Evolutionary conservation across 306 rosid species (phyloP), one percentile per base, ranked within the genome.

Genomic region (Dryas drummondii): DNA sequence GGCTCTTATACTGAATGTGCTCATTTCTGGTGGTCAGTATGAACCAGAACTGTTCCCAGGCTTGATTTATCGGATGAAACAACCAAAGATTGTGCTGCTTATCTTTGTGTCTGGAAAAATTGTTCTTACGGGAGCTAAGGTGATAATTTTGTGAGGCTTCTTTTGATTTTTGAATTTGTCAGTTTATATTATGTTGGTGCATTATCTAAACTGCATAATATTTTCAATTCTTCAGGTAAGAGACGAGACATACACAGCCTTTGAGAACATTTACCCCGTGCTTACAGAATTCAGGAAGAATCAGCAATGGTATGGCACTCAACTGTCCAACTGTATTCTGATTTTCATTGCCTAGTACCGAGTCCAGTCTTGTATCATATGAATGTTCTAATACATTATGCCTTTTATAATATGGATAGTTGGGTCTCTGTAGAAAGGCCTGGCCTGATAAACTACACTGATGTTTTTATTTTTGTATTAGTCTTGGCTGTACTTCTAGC

Each of bases 31-130:
- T 66, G 56, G 15, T 56, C 81, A 90, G 99, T 96, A 96, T 81
- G 99, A 94, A 83, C 99, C 99, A 15, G 99, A 92, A 86, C 84
- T 94, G 55, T 94, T 94, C 87, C 98, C 98, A 3, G 99, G 99
- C 42, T 80, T 94, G 83, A 94, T 94, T 67, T 94, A 94, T 73
- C 89, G 97, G 32, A 94, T 94, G 99, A 94, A 92, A 86, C 96
- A 92, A 75, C 98, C 99, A 0, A 94, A 94, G 86, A 92, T 94
- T 71, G 99, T 94, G 79, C 88, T 94, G 74, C 97, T 94, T 19
- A 92, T 94, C 58, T 92, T 94, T 53, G 98, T 94, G 27, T 94
- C 98, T 4, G 99, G 98, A 42, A 94, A 94, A 87, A 94, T 94
- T 79, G 97, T 94, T 72, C 92, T 90, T 22, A 94, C 99, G 11